Base-by-base conservation (phyloP, 2,329 filamentous ascomycete species). In the Curvularia sp. region DNA sequence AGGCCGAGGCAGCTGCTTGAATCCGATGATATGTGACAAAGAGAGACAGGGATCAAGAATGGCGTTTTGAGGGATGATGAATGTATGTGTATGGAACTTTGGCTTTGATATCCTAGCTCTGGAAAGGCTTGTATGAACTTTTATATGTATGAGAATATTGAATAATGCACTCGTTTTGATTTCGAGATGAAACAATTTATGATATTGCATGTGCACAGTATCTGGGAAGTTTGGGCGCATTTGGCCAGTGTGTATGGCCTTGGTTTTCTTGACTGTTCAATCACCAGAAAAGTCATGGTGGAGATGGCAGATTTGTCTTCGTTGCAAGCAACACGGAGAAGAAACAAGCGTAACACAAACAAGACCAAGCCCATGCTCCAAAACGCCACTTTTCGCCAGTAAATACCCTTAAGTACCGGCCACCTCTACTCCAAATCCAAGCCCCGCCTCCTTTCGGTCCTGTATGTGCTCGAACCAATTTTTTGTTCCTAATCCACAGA, bases 1-100 rank as follows among this genome's bases (percentile, higher is more conserved):
- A 70, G 52, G 62, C 55, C 7, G 65, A 70, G 50, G 66, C 57
- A 10, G 63, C 64, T 42, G 68, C 70, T 18, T 68, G 62, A 39
- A 44, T 49, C 20, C n/a, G n/a, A 10, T 39, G 24, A 24, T 15
- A 39, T 41, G 24, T 22, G 22, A n/a, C n/a, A 38, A 24, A 31
- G 33, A 43, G 41, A 46, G 28, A 43, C 20, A 10, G 47, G 18
- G 24, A 42, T 35, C 13, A 20, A 53, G 9, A 30, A 38, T n/a
- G 55, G 55, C 55, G 55, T 58, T 52, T 48, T 49, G 46, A 18
- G 7, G 18, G 30, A 35, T 31, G 43, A 24, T 33, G 30, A 33
- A 33, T 26, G 44, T 47, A 33, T 41, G 42, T 53, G 30, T 49
- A 43, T 35, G 31, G 20, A 41, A 41, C 26, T 39, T 46, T 28